Conservation (phyloP, 1,284 basidiomycete genomes). For the Fomes fomentarius region DNA sequence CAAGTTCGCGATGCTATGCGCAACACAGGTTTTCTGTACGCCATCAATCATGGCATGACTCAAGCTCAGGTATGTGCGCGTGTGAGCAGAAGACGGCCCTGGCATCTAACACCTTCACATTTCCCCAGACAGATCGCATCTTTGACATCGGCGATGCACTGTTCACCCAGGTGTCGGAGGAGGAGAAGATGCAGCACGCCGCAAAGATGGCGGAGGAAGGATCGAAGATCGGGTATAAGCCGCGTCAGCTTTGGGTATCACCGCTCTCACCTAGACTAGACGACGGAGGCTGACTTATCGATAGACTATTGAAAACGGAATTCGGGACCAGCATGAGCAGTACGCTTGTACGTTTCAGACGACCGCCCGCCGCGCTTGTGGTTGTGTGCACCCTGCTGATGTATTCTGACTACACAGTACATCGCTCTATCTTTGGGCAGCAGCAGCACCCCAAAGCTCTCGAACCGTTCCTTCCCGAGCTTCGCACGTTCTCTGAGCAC, state of each 20-base stretch:
- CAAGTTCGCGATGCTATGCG: conserved; percentile 61
- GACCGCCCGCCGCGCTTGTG: too few relatives aligned
- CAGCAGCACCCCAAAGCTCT: conserved; percentile 36
- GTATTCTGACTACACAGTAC: conserved; percentile 32
- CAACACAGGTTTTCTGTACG: conserved; percentile 65
- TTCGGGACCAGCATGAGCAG: conserved; percentile 59
- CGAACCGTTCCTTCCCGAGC: conserved; percentile 43
- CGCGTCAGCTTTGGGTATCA: conserved; percentile 55
- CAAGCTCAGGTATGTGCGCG: conserved; percentile 42
- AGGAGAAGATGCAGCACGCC: conserved; percentile 59
- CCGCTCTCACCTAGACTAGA: too few relatives aligned
- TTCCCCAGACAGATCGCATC: conserved; percentile 43
- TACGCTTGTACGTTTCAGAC: conserved; percentile 51
- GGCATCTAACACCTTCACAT: neutral
- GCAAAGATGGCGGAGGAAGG: conserved; percentile 49
- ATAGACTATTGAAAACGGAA: conserved; percentile 51
- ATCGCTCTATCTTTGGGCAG: conserved; percentile 36
- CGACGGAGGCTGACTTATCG: too few relatives aligned
- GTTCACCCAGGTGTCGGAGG: conserved; percentile 51
- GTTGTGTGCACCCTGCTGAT: too few relatives aligned
- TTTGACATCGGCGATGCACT: conserved; percentile 68
- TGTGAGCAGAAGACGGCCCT: neutral
- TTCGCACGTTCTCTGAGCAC: conserved; percentile 36
- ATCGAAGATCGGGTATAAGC: conserved; percentile 64
- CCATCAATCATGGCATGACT: conserved; percentile 61